These are phyloP conservation scores for Triticum dicoccoides DNA, from an alignment of 176 grass and related monocot genomes.

Conservation along the genomic window DNA sequence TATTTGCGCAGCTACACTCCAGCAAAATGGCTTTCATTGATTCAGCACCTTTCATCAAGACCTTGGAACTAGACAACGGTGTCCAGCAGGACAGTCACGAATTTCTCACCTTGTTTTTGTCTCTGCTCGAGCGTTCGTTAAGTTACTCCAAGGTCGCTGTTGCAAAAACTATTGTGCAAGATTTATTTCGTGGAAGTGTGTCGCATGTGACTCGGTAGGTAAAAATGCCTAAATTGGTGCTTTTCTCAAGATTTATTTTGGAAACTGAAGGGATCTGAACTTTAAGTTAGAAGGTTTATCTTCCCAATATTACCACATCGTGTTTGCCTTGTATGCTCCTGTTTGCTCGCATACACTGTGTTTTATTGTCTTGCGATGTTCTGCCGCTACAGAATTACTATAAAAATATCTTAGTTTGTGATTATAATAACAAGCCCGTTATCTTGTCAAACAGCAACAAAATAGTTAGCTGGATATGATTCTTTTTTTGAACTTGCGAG, in stretches of 20 bases:
- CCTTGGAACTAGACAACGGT: slow-evolving; percentile 85
- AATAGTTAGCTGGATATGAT: background rate
- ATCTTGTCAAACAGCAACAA: slow-evolving; percentile 16
- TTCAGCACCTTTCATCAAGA: slow-evolving; percentile 82
- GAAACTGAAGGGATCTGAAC: background rate
- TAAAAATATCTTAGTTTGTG: background rate
- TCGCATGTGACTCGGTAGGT: slow-evolving; percentile 83
- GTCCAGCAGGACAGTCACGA: slow-evolving; percentile 98
- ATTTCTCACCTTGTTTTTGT: slow-evolving; percentile 93
- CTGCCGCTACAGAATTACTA: background rate
- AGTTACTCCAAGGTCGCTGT: slow-evolving; percentile 70
- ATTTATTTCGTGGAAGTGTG: slow-evolving; percentile 78
- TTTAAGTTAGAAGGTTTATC: background rate
- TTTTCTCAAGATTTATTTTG: background rate
- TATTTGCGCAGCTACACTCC: slow-evolving; percentile 83
- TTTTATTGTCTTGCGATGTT: background rate
- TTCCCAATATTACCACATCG: background rate
- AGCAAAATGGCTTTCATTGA: slow-evolving; percentile 91
- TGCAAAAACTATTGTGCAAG: slow-evolving; percentile 77
- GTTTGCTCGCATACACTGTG: background rate
- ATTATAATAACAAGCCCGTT: background rate
- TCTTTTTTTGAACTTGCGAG: background rate
- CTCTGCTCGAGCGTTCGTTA: slow-evolving; percentile 81
- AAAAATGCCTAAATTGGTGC: background rate
- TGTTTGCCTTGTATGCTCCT: background rate